Conservation (phyloP, 23 red algal genomes). For the Gracilaria domingensis region DNA sequence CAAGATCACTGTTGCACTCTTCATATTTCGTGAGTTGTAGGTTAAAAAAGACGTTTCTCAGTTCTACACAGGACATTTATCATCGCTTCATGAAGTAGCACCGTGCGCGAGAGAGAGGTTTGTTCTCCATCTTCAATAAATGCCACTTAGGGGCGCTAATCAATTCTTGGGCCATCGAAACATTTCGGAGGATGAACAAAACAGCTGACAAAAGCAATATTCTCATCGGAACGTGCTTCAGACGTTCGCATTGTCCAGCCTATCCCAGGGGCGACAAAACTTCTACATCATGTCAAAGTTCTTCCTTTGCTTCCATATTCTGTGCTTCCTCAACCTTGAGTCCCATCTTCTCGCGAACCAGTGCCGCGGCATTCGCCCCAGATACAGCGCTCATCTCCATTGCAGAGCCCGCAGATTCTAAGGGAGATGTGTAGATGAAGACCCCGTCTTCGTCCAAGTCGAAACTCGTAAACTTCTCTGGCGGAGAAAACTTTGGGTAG, state of each 20-base stretch:
- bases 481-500: constrained; percentile 66
- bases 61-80: too few relatives aligned
- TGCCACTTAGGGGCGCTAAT: too few relatives aligned
- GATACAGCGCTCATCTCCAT: constrained; percentile 88
- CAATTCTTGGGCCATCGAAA: too few relatives aligned
- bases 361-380: constrained; percentile 63
- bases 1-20: too few relatives aligned
- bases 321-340: not conserved
- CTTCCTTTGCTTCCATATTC: not conserved
- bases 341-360: constrained; percentile 50
- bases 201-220: not conserved
- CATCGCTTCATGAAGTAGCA: too few relatives aligned
- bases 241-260: not conserved
- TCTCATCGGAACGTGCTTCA: not conserved
- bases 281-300: not conserved
- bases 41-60: too few relatives aligned
- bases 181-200: too few relatives aligned
- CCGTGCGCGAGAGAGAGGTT: too few relatives aligned
- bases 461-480: constrained; percentile 66
- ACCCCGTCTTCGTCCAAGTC: not conserved
- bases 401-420: constrained; percentile 75
- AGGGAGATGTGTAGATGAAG: constrained; percentile 58
- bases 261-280: not conserved
- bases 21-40: too few relatives aligned
- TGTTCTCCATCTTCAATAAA: too few relatives aligned